phyloP scores from a whole-genome alignment of 2,329 filamentous ascomycete species.

The Penicillium nordicum region DNA sequence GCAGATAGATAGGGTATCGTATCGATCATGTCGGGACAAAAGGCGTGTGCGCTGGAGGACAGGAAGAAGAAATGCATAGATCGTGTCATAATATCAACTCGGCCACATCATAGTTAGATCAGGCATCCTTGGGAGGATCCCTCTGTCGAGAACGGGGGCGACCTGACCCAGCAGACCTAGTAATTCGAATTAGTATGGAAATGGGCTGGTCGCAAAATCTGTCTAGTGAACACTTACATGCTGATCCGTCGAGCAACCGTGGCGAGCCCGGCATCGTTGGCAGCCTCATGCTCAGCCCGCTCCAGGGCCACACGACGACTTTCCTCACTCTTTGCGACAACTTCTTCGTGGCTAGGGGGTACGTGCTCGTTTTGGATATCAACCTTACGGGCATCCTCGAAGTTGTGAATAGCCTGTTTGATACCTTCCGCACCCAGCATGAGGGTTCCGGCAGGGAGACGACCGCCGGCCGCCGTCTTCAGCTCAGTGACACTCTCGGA shows the following conservation, averaged over 20 bases:
- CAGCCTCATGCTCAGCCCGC: conserved; percentile 80
- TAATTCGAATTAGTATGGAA: neutral
- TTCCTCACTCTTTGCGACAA: conserved; percentile 75
- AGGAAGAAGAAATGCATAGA: conserved; percentile 25
- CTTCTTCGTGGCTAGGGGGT: conserved; percentile 89
- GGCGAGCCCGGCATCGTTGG: conserved; percentile 85
- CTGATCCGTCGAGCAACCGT: conserved; percentile 86
- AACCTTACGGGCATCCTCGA: conserved; percentile 95
- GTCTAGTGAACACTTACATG: conserved; percentile 67
- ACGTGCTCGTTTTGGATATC: conserved; percentile 95
- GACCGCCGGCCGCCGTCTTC: conserved; percentile 91
- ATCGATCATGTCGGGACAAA: conserved; percentile 26
- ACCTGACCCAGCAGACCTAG: conserved; percentile 41
- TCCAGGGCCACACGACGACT: conserved; percentile 79
- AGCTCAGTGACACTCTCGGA: conserved; percentile 95
- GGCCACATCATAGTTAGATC: conserved; percentile 18
- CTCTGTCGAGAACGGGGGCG: conserved; percentile 32
- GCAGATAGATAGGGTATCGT: conserved; percentile 26
- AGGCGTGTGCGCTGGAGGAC: conserved; percentile 21
- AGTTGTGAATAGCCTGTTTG: conserved; percentile 95
- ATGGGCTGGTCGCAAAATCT: neutral
- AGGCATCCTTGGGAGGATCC: conserved; percentile 28
- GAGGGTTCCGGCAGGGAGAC: conserved; percentile 88
- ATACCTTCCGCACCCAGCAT: conserved; percentile 98
- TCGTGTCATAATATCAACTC: conserved; percentile 27